Evolutionary conservation across 192 early-diverging fungal genomes (phyloP).

Genomic region (Lunasporangiospora selenospora): DNA sequence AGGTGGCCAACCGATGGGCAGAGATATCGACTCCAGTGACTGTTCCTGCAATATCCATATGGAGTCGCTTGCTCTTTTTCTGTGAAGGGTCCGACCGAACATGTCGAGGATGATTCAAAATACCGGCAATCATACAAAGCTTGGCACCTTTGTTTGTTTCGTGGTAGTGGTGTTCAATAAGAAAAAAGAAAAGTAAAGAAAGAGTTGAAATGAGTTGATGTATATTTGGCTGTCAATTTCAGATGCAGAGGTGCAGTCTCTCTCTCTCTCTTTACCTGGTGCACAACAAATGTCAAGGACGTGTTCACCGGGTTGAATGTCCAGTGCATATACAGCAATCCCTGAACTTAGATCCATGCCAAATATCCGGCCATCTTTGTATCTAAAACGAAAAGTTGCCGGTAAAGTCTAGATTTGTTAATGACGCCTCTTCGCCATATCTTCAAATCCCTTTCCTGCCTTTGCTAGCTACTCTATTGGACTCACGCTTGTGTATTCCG

Average conservation of each 20-base stretch:
- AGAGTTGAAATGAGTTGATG: no score
- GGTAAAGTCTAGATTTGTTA: not conserved
- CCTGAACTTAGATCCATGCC: constrained; percentile 90
- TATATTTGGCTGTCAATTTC: no score
- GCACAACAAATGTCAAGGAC: constrained; percentile 91
- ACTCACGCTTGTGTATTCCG: constrained; percentile 59
- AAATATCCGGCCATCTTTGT: constrained; percentile 57
- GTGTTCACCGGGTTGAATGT: constrained; percentile 76
- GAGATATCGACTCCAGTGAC: constrained; percentile 95
- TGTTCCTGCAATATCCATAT: constrained; percentile 68
- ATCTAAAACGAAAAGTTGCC: constrained; percentile 8
- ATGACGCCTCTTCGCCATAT: no score
- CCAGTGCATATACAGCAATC: constrained; percentile 81
- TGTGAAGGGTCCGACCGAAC: constrained; percentile 12
- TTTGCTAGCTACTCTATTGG: no score
- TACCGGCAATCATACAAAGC: constrained; percentile 80
- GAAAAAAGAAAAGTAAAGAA: not conserved
- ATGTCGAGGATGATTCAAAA: constrained; percentile 61
- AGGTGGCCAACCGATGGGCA: constrained; percentile 72
- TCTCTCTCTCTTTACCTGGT: constrained; percentile 66
- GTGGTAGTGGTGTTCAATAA: not conserved
- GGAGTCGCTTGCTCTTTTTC: constrained; percentile 13
- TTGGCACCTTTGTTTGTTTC: constrained; percentile 68
- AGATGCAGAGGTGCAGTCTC: no score
- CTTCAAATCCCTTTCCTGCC: not conserved